Evolutionary conservation across 108 stramenopile species (phyloP), one percentile per base, ranked within the genome.

Genomic region (Cyclotella atomus): DNA sequence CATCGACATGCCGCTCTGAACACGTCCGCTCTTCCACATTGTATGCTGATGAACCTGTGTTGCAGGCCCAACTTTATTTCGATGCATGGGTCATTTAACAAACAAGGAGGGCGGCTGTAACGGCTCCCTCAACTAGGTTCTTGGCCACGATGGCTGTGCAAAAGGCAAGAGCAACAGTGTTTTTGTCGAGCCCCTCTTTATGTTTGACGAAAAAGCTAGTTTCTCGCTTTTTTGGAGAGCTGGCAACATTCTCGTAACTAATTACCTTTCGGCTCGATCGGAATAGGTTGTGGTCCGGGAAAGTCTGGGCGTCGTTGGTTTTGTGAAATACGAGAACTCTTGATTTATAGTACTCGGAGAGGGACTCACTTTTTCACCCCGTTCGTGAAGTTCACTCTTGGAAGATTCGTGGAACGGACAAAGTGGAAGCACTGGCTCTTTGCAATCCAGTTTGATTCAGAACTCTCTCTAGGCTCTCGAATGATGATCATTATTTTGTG

Each of bases 1-100:
- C 84, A 93, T 85, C n/a, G 92, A 89, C 62, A 91, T 88, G 25
- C 90, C 92, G 43, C 88, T 85, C 60, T 59, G 63, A 23, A 70
- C 64, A 72, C 59, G 16, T 55, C 71, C 73, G 57, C 76, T 43
- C 38, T 57, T 49, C 78, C 43, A 59, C 83, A 38, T 71, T 29
- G 28, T 44, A 35, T 52, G 52, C 29, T 28, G 60, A 25, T 21
- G 34, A 10, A 46, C 46, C 28, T 68, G 45, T 23, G 24, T 59
- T 9, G 60, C 60, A 23, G 60, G 60, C 60, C 36, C 60, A 41
- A 61, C 60, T 61, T 61, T 61, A 61, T 43, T 61, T 41, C 34
- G 60, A 27, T 61, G 60, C 60, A 61, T 61, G 4, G 36, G 60
- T 10, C 60, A 61, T 57, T 29, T 28, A 12, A 16, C 0, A 16